A percentile compares a stretch with the other conserved stretches of the same genome.
phyloP scores from a whole-genome alignment of 371 early-diverging fungal genomes.

The Blastocladiella emersonii region DNA sequence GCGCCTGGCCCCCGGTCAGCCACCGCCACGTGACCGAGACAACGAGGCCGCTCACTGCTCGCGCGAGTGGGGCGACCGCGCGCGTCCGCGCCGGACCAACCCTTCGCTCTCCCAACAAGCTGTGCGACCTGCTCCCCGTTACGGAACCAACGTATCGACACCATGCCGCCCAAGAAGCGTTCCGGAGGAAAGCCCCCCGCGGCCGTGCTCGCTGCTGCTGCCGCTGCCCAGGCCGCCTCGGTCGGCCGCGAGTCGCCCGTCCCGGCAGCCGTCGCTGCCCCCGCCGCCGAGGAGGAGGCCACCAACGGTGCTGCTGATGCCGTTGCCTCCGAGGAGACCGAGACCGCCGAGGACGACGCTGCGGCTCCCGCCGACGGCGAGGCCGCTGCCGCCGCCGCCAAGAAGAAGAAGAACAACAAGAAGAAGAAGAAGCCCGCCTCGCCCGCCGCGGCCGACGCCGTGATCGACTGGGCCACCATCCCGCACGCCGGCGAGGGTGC shows the following conservation, averaged over 20 bases:
- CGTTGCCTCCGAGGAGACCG: background rate
- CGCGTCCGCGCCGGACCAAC: no score
- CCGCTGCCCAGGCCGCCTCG: background rate
- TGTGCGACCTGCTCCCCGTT: no score
- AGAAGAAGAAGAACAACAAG: slow-evolving; percentile 13
- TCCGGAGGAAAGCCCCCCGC: background rate
- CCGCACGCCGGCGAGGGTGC: slow-evolving; percentile 7
- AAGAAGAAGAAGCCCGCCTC: slow-evolving; percentile 23
- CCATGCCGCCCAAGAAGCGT: background rate
- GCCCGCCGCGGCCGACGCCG: background rate
- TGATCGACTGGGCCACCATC: slow-evolving; percentile 9
- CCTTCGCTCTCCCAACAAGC: no score
- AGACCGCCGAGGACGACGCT: background rate
- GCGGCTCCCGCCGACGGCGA: background rate
- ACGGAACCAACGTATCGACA: background rate
- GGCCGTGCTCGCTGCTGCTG: background rate
- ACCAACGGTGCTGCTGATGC: background rate
- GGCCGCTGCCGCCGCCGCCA: background rate
- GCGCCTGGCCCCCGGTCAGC: no score
- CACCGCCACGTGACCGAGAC: no score
- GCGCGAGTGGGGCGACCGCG: no score
- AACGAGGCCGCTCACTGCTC: no score
- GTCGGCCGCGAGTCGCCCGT: background rate
- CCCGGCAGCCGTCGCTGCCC: background rate
- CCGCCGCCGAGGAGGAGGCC: background rate